Evolutionary conservation across 179 eudicot genomes (phyloP).

Genomic region (Beta macrorhiza): DNA sequence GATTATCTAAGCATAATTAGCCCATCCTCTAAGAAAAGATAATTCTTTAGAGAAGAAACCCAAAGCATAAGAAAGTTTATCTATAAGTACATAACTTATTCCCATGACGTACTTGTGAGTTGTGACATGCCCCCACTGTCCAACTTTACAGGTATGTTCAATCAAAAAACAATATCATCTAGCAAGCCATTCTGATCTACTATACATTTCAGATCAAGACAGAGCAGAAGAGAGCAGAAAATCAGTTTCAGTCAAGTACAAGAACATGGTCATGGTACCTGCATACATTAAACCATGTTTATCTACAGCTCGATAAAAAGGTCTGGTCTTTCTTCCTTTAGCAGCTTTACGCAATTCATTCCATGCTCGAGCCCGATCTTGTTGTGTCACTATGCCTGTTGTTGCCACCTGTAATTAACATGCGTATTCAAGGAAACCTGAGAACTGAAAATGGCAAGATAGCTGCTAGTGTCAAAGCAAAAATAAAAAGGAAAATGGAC

Average conservation of each 20-base stretch:
- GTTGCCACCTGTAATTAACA: slow-evolving; percentile 56
- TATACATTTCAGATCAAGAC: background rate
- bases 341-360: slow-evolving; percentile 65
- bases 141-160: slow-evolving; percentile 8
- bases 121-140: background rate
- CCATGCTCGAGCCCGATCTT: slow-evolving; percentile 80
- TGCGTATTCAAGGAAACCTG: slow-evolving; percentile 1
- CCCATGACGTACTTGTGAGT: background rate
- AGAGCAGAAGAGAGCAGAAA: background rate
- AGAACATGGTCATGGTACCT: slow-evolving; percentile 44
- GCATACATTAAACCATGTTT: slow-evolving; percentile 90
- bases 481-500: background rate
- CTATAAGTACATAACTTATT: background rate
- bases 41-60: background rate
- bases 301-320: slow-evolving; percentile 85
- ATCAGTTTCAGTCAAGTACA: background rate
- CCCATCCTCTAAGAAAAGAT: background rate
- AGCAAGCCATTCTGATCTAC: background rate
- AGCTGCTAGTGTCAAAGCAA: slow-evolving; percentile 13
- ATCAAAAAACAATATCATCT: slow-evolving; percentile 9
- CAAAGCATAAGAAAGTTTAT: background rate
- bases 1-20: background rate
- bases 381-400: slow-evolving; percentile 71
- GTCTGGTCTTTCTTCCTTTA: slow-evolving; percentile 66
- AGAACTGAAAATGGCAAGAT: background rate